Percentiles rank a stretch among this genome's conserved stretches.
phyloP scores from a whole-genome alignment of 768 basidiomycete species.

The Coprinopsis strossmayeri region DNA sequence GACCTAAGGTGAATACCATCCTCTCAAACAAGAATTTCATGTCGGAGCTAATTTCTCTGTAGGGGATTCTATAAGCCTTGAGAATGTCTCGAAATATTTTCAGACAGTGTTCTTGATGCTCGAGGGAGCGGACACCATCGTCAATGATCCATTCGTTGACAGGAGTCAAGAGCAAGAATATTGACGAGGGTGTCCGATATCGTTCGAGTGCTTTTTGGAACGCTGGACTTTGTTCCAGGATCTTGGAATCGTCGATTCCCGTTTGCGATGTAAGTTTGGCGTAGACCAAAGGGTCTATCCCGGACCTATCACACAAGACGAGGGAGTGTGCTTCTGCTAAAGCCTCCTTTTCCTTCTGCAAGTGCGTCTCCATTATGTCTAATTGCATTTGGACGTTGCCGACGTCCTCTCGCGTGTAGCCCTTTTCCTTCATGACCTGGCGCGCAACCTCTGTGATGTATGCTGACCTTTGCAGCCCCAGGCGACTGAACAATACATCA shows the following conservation, averaged over 20 bases:
- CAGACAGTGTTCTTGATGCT: constrained; percentile 37
- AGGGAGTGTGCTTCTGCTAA: constrained; percentile 18
- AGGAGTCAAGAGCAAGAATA: constrained; percentile 49
- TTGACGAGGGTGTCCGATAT: constrained; percentile 33
- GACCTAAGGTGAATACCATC: constrained; percentile 18
- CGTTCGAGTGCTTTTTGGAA: constrained; percentile 35
- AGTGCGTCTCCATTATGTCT: constrained; percentile 54
- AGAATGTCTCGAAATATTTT: constrained; percentile 33
- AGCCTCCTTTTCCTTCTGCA: constrained; percentile 34
- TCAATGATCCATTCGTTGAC: constrained; percentile 56
- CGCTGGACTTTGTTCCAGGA: constrained; percentile 25
- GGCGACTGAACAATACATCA: constrained; percentile 36
- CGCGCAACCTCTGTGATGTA: constrained; percentile 60
- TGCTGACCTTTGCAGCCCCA: constrained; percentile 30
- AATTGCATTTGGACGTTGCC: constrained; percentile 52
- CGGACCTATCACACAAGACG: constrained; percentile 58
- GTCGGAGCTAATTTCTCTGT: constrained; percentile 38
- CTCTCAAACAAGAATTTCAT: constrained; percentile 35
- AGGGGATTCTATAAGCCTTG: constrained; percentile 34
- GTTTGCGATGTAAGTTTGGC: constrained; percentile 40
- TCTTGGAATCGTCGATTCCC: constrained; percentile 22
- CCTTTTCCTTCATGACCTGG: constrained; percentile 43
- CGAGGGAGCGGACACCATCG: constrained; percentile 54
- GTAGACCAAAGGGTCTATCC: constrained; percentile 59
- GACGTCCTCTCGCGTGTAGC: constrained; percentile 47